These are phyloP conservation scores for Coemansia sp. DNA, from an alignment of 192 early-diverging fungal genomes.

Conservation along the genomic window DNA sequence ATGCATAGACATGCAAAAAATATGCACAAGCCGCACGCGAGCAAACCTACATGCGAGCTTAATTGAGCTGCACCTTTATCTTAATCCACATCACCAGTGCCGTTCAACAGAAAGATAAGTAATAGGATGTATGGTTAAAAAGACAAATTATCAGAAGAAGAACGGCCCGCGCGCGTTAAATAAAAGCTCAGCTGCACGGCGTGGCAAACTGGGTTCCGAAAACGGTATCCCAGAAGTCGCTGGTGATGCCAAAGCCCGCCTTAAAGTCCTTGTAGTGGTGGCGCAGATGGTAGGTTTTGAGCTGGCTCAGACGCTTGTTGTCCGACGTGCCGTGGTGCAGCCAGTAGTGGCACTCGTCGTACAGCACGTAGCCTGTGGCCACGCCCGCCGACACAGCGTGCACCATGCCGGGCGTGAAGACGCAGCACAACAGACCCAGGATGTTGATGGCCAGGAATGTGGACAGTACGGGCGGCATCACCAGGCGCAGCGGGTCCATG, in stretches of 20 bases:
- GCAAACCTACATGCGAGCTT: too few species aligned
- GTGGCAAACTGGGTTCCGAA: slow-evolving; percentile 62
- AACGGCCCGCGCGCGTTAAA: background rate
- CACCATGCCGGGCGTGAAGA: slow-evolving; percentile 65
- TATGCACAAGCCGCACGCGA: too few species aligned
- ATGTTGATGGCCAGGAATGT: slow-evolving; percentile 62
- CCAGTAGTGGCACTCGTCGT: slow-evolving; percentile 94
- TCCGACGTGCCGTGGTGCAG: slow-evolving; percentile 85
- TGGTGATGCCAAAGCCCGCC: slow-evolving; percentile 86
- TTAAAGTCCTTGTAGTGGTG: slow-evolving; percentile 95
- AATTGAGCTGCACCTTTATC: too few species aligned
- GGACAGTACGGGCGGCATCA: slow-evolving; percentile 86
- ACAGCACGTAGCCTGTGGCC: slow-evolving; percentile 80
- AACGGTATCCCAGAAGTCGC: slow-evolving; percentile 85
- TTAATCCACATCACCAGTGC: too few species aligned
- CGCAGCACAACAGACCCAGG: slow-evolving; percentile 53
- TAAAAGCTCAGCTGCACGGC: slow-evolving; percentile 2
- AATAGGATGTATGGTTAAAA: background rate
- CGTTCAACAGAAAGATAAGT: too few species aligned
- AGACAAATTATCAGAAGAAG: background rate
- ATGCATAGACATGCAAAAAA: too few species aligned
- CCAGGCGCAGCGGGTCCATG: slow-evolving; percentile 94
- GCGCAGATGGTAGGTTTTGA: slow-evolving; percentile 93
- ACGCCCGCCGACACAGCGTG: slow-evolving; percentile 74
- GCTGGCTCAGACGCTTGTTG: slow-evolving; percentile 69